Percentiles rank a stretch among this genome's conserved stretches.
These are phyloP conservation scores for Lactifluus subvellereus DNA, from an alignment of 768 basidiomycete genomes.

Conservation along the genomic window DNA sequence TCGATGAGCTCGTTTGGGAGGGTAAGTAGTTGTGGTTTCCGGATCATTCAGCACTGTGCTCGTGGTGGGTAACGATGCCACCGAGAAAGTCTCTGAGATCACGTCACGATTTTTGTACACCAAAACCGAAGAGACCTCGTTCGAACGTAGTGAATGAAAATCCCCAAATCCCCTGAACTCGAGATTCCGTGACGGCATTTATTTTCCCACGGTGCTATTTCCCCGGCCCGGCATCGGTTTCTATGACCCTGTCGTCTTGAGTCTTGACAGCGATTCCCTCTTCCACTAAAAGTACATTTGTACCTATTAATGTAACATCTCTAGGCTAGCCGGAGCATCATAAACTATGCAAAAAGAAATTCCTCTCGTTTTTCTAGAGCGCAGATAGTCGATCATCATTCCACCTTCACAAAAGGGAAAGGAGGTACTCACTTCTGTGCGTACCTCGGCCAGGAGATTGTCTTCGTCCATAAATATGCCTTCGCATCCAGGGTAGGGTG, in stretches of 20 bases:
- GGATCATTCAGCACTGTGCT: neutral
- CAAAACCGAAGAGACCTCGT: no score
- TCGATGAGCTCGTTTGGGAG: neutral
- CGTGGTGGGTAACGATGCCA: no score
- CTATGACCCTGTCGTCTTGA: no score
- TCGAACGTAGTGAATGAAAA: no score
- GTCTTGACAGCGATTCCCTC: no score
- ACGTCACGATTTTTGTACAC: no score
- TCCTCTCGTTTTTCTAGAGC: neutral
- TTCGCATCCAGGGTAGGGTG: constrained; percentile 3
- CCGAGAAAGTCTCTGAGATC: no score
- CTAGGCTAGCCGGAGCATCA: neutral
- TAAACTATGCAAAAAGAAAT: constrained; percentile 12
- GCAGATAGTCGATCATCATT: neutral
- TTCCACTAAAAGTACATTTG: no score
- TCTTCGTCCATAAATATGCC: constrained; percentile 12
- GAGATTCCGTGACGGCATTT: no score
- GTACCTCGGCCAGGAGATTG: constrained; percentile 9
- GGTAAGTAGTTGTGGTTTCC: neutral
- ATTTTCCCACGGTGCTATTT: no score
- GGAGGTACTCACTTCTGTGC: constrained; percentile 1
- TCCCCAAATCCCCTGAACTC: no score
- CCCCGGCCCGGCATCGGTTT: no score
- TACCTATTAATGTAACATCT: neutral
- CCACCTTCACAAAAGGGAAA: neutral